Base-by-base conservation (phyloP, 2,329 filamentous ascomycete genomes). In the Piedraia hortae region DNA sequence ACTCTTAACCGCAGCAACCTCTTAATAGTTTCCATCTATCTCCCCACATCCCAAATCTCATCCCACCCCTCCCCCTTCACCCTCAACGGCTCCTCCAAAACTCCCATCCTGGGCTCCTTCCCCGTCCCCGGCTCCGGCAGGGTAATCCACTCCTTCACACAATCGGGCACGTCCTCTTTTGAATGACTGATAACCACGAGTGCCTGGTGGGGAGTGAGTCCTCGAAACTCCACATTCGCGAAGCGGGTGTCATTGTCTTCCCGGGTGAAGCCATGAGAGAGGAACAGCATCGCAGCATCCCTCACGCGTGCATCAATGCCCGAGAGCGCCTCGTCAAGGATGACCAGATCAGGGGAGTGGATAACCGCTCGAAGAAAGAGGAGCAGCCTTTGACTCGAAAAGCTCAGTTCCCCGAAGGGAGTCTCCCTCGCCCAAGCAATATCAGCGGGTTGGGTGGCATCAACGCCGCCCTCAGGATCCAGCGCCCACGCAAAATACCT, bases 111-210 rank as follows among this genome's bases (percentile, higher is more conserved):
- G 6, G 70, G 64, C 9, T 56, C 45, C 15, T 39, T 34, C 1
- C 59, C 59, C 2, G 62, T 62, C 23, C 68, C 71, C 3, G 68
- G 56, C 44, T 80, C 71, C 1, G 82, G 78, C 14, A 91, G 50
- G 41, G 74, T 80, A 22, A 93, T 54, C 70, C 73, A 93, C 39
- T 88, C 65, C 20, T 75, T 51, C 12, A 91, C 60, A 32, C 67
- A 69, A 21, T 69, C 66, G 0, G 85, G 85, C 6, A 93, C 72
- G 44, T 97, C 85, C 35, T 90, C 78, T 29, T 66, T 67, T 28
- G 82, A 57, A 47, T 97, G 85, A 28, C 77, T 85, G 27, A 93
- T 82, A 31, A 80, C 77, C n/a, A 93, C 59, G 24, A 97, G 48
- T 1, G 78, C 78, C 46, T 93, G 82, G 11, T 62, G 44, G 1